Evolutionary conservation across 208 protist genomes (phyloP).

Genomic region (Leishmania major): DNA sequence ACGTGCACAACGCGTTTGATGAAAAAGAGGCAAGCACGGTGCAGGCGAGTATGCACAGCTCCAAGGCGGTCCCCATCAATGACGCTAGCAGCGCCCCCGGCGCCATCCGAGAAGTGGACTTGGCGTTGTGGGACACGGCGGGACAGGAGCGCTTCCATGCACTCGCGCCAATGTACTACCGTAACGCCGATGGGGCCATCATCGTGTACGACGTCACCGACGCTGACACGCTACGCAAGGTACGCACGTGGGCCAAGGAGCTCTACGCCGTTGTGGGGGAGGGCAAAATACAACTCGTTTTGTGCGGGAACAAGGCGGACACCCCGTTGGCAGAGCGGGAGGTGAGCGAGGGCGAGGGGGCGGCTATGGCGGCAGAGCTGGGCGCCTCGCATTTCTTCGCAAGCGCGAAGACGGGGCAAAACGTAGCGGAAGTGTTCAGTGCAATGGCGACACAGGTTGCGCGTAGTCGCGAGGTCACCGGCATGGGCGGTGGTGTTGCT

Average conservation of each 20-base stretch:
- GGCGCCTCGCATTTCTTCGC: constrained; percentile 69
- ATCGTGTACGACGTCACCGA: constrained; percentile 97
- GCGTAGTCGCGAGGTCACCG: constrained; percentile 14
- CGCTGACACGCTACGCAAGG: constrained; percentile 89
- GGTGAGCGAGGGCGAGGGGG: constrained; percentile 68
- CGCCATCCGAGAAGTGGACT: constrained; percentile 66
- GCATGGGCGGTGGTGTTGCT: background rate
- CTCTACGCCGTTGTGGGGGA: constrained; percentile 91
- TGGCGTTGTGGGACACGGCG: constrained; percentile 96
- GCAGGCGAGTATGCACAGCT: constrained; percentile 71
- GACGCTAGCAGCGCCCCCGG: constrained; percentile 17
- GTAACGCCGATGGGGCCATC: constrained; percentile 84
- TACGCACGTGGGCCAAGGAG: constrained; percentile 96
- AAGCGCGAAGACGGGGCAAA: constrained; percentile 73
- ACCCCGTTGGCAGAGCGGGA: constrained; percentile 62
- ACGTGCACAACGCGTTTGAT: constrained; percentile 72
- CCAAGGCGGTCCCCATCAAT: constrained; percentile 55
- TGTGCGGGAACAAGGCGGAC: constrained; percentile 96
- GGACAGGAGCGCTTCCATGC: constrained; percentile 98
- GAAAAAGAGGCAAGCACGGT: constrained; percentile 63
- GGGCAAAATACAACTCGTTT: constrained; percentile 84
- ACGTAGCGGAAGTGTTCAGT: constrained; percentile 71
- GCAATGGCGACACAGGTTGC: constrained; percentile 59
- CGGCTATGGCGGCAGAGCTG: constrained; percentile 59
- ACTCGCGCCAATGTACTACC: constrained; percentile 88